phyloP scores from a whole-genome alignment of 2,329 filamentous ascomycete genomes.

The Hymenoscyphus linearis region DNA sequence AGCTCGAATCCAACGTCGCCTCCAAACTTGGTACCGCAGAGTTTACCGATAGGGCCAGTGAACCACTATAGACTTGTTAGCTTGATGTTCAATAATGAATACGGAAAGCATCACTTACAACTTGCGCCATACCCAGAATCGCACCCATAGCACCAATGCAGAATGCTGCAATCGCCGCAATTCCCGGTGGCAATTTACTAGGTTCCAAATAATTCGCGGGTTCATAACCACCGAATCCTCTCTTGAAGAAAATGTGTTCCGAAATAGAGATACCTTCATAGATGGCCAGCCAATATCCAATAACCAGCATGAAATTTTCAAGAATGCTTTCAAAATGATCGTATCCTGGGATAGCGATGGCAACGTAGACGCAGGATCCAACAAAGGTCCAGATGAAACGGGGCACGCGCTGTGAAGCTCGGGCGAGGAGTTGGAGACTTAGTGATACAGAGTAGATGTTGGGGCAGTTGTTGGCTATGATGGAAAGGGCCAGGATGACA shows the following conservation, averaged over 20 bases:
- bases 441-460: conserved; percentile 68
- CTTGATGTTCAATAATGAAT: background rate
- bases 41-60: conserved; percentile 58
- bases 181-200: conserved; percentile 53
- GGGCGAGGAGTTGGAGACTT: conserved; percentile 59
- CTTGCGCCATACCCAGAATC: conserved; percentile 64
- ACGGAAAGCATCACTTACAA: conserved; percentile 14
- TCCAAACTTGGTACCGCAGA: conserved; percentile 32
- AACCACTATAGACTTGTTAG: conserved; percentile 44
- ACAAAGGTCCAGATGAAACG: conserved; percentile 63
- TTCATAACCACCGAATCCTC: conserved; percentile 55
- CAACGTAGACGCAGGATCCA: conserved; percentile 58
- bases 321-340: conserved; percentile 57
- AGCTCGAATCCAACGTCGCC: conserved; percentile 62
- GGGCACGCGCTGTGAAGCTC: conserved; percentile 54
- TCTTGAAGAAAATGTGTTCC: conserved; percentile 65
- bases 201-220: conserved; percentile 53
- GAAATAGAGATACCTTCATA: conserved; percentile 61
- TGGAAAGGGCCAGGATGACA: conserved; percentile 59
- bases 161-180: conserved; percentile 60
- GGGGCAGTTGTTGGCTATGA: conserved; percentile 66
- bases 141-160: conserved; percentile 59
- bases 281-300: conserved; percentile 70
- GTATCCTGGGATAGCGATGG: conserved; percentile 66
- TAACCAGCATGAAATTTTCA: conserved; percentile 65